Evolutionary conservation across 441 rosid species (phyloP), one percentile per base, ranked within the genome.

Genomic region (Isatis lusitanica): DNA sequence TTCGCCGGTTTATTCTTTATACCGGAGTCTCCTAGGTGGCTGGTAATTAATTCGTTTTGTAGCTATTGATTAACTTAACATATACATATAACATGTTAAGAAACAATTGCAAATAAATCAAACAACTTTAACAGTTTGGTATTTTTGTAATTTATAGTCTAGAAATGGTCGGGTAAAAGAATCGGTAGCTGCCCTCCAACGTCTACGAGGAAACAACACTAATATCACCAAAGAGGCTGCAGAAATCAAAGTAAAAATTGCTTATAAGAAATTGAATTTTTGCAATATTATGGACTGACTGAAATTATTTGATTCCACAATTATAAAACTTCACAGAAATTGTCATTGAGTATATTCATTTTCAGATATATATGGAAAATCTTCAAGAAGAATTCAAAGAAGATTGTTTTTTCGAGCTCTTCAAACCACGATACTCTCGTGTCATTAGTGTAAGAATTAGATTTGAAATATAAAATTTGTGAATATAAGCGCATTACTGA

Each of bases 1-100:
- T 57, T 82, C 15, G 1, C 79, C 2, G 88, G 96, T 55, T 30
- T 88, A 17, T 70, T 75, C 55, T 66, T 86, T 58, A 78, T 87
- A 66, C 88, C 92, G 10, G 97, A 88, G 76, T 91, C 94, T 59
- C 94, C 92, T 6, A 81, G 94, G 69, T 88, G 92, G 92, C 80
- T 90, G 87, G 93, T 88, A 61, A 82, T 83, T 21, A 17, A 36
- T 28, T 21, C 7, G 9, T 61, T 85, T 63, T 33, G 24, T 16
- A 36, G 9, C 40, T 58, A 24, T 36, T 3, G 4, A 11, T 52
- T 35, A 51, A 7, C 13, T 42, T 56, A 55, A 61, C 12, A 48
- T 11, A 30, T 9, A 52, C 2, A 10, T 7, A 6, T 33, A 35
- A 7, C 16, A 46, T 21, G 16, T 15, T 11, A 4, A 24, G 18